phyloP scores from a whole-genome alignment of 202 grass and related monocot species.

The Thinopyrum obtusiflorum region DNA sequence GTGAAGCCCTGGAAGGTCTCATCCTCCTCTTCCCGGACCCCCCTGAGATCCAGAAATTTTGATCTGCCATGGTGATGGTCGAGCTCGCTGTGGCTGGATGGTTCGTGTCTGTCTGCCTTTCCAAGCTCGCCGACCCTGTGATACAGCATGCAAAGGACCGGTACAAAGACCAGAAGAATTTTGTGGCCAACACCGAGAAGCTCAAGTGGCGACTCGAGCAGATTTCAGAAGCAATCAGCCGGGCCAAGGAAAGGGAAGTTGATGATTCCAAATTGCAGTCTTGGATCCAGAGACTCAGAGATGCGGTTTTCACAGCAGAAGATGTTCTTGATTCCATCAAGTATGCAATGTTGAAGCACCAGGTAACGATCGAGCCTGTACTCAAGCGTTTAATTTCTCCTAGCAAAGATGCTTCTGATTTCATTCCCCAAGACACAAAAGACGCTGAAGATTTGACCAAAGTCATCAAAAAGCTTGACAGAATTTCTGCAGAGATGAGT shows the following conservation, averaged over 20 bases:
- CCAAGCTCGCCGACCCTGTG: not conserved
- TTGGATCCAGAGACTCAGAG: not conserved
- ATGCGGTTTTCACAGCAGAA: not conserved
- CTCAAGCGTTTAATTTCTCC: not conserved
- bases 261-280: not conserved
- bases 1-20: not conserved
- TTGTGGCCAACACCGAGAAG: not conserved
- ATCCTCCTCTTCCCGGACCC: not conserved
- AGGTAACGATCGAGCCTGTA: not conserved
- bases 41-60: not conserved
- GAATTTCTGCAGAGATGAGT: not conserved
- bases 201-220: not conserved
- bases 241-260: not conserved
- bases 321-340: not conserved
- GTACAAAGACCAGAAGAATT: not conserved
- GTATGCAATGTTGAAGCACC: not conserved
- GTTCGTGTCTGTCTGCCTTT: not conserved
- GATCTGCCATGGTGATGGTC: not conserved
- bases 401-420: not conserved
- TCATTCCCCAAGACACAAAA: not conserved
- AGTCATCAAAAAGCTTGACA: not conserved
- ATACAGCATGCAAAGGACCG: not conserved
- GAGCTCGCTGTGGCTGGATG: not conserved
- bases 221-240: not conserved
- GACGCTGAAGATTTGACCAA: not conserved